Percentiles rank a stretch among this genome's conserved stretches.
Conservation (phyloP, 345 rosid genomes). For the Ailanthus altissimus region DNA sequence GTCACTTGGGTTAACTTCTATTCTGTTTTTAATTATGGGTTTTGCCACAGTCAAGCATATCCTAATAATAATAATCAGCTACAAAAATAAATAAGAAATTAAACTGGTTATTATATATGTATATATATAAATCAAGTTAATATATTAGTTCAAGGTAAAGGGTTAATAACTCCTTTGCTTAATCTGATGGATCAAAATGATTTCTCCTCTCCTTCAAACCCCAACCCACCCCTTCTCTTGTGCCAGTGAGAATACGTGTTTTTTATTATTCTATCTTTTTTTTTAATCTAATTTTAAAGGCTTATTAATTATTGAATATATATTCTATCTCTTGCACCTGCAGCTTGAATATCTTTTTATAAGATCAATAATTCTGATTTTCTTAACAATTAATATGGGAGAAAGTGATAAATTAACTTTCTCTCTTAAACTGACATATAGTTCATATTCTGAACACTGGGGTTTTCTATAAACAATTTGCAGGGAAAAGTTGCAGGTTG, state of each 20-base stretch:
- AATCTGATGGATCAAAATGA: not conserved
- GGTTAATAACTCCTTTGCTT: not conserved
- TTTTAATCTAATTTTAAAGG: not conserved
- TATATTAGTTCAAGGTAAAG: not conserved
- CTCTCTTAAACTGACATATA: too few relatives aligned
- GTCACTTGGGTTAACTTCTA: too few relatives aligned
- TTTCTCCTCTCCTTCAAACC: not conserved
- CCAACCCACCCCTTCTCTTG: too few relatives aligned
- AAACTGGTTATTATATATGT: not conserved
- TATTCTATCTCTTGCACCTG: not conserved
- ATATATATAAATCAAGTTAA: too few relatives aligned
- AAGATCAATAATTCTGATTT: not conserved
- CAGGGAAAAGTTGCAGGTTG: conserved; percentile 64
- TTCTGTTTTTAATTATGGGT: not conserved
- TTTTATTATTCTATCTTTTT: conserved; percentile 1
- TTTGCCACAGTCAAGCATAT: not conserved
- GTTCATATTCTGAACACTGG: not conserved
- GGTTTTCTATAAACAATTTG: not conserved
- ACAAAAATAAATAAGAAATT: not conserved
- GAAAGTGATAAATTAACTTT: not conserved
- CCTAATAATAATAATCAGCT: not conserved
- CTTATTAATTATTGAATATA: not conserved
- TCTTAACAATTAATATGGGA: too few relatives aligned
- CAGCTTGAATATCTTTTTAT: not conserved
- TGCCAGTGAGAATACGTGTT: too few relatives aligned